These are phyloP conservation scores for Paecilomyces niveus DNA, from an alignment of 2,329 filamentous ascomycete genomes.

Conservation along the genomic window DNA sequence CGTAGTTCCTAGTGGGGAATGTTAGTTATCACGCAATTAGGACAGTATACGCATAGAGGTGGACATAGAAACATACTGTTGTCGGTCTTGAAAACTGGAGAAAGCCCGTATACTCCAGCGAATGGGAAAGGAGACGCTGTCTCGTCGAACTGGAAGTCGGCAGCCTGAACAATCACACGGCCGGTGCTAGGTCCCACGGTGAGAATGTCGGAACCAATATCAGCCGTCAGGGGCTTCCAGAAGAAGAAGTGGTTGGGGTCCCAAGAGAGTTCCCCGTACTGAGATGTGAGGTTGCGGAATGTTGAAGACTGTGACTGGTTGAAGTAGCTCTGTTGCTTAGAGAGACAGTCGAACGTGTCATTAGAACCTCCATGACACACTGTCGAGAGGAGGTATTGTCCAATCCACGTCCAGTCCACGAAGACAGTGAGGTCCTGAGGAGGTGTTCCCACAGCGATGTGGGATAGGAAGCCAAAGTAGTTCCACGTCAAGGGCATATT, in stretches of 20 bases:
- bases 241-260: constrained; percentile 12
- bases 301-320: constrained; percentile 7
- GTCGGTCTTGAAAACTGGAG: constrained; percentile 9
- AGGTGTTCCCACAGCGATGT: constrained; percentile 8
- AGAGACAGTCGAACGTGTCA: constrained; percentile 4
- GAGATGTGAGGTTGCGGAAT: constrained; percentile 5
- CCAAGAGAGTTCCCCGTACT: constrained; percentile 8
- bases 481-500: constrained; percentile 8
- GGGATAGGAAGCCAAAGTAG: constrained; percentile 6
- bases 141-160: constrained; percentile 5
- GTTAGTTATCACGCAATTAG: background rate
- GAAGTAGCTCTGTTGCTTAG: constrained; percentile 6
- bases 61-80: background rate
- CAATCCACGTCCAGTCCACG: constrained; percentile 12
- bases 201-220: constrained; percentile 6
- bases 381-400: constrained; percentile 5
- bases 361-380: constrained; percentile 5
- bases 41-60: background rate
- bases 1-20: background rate
- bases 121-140: constrained; percentile 4
- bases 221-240: constrained; percentile 7
- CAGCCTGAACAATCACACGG: constrained; percentile 7
- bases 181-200: constrained; percentile 4
- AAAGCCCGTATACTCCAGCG: constrained; percentile 8
- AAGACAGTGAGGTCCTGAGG: constrained; percentile 6